Conservation (phyloP, 306 rosid species). For the Cucurbita argyrosperma region DNA sequence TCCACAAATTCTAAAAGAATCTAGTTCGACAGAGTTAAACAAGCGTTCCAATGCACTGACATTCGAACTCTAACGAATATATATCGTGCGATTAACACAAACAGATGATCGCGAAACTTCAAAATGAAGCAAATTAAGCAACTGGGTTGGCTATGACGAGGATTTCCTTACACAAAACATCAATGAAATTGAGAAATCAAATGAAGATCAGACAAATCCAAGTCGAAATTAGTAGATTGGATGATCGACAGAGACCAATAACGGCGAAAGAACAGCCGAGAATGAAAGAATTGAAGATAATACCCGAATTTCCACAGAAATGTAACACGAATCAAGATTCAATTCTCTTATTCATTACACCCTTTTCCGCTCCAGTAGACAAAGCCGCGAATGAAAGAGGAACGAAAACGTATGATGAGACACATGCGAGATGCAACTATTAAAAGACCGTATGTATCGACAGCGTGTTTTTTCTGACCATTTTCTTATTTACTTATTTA, state of each 20-base stretch:
- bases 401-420: background rate
- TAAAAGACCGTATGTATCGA: background rate
- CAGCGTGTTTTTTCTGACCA: background rate
- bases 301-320: constrained; percentile 1
- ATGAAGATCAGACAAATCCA: background rate
- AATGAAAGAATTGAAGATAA: background rate
- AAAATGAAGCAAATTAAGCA: background rate
- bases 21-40: background rate
- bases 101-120: background rate
- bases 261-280: background rate
- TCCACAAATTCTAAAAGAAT: background rate
- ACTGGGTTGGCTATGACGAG: background rate
- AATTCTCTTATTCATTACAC: background rate
- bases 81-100: background rate
- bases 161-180: background rate
- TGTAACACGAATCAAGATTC: background rate
- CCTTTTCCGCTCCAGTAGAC: background rate
- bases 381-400: background rate
- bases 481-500: background rate
- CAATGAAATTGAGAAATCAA: background rate
- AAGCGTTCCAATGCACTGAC: background rate
- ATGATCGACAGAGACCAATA: background rate
- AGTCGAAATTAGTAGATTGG: background rate
- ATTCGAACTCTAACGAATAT: background rate
- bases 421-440: background rate